Base-by-base conservation (phyloP, 1,139 yeast species). In the Blastobotrys ciferrii region DNA sequence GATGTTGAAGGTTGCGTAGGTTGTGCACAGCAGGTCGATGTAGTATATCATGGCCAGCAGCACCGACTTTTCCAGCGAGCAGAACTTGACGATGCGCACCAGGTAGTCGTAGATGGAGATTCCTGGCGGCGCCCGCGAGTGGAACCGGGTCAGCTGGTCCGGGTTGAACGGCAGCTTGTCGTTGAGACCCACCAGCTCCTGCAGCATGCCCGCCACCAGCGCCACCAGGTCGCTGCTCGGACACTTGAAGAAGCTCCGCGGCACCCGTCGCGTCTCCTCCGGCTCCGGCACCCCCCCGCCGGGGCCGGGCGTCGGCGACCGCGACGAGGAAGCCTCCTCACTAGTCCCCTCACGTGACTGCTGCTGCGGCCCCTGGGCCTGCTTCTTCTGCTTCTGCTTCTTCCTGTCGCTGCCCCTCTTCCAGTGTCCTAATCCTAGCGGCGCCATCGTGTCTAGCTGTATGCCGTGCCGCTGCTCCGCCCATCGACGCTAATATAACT, bases 101-200 rank as follows among this genome's bases (percentile, higher is more conserved):
- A 92, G 69, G 60, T 92, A 92, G 49, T 87, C 87, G 53, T 77
- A 78, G 5, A 89, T 80, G 1, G 96, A 84, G 42, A 92, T 92
- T 18, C 79, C 78, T 0, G 98, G 98, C 1, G 97, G 96, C 0
- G 94, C 82, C 53, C 97, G 64, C 3, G 97, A 89, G 65, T 92
- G 98, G 64, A 91, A 92, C 56, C 98, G 74, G 0, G 98, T 92
- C 46, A 92, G 73, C 41, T 73, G 67, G 18, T 71, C 68, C 11
- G 70, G 63, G 32, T 68, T 68, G 48, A 70, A 70, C 18, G 75
- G 74, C 14, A 71, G 62, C n/a, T 66, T 62, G 63, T 88, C 95
- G 63, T 88, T 88, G 45, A 86, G 71, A 19, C 73, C 68, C 31
- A 87, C 85, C 28, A 88, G 72, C 42, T 86, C 84, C 46, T 79